Evolutionary conservation across 116 monocot species (phyloP), one percentile per base, ranked within the genome.

Genomic region (Phalaenopsis hybrid): DNA sequence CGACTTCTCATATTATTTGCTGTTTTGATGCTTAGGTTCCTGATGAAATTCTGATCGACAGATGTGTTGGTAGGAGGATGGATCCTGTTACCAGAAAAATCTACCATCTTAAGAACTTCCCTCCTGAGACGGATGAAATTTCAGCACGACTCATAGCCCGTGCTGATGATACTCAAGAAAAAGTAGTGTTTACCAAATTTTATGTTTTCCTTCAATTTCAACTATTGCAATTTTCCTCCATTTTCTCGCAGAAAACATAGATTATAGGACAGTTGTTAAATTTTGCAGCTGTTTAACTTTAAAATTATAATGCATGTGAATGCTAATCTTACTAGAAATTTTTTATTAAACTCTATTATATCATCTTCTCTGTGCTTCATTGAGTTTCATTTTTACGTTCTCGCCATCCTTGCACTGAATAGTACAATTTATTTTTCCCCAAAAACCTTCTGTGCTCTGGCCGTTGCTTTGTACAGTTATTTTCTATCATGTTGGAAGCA

Each of bases 21-120:
- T 85, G 18, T 89, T 69, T 83, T 68, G 77, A 86, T 76, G 83
- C 87, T 84, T 88, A 97, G 94, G 96, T 97, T 83, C 94, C 96
- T 81, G 96, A 97, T 91, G 90, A 97, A 83, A 88, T 91, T 83
- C 88, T 97, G 81, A 94, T 92, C 73, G 85, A 92, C 48, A 94
- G 94, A 94, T 97, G 96, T 85, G 88, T 94, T 79, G 96, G 92
- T 82, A 94, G 96, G 83, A 97, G 92, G 84, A 68, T 92, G 90
- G 96, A 97, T 94, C 94, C 92, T 20, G 85, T 89, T 65, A 97
- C 92, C 33, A 86, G 92, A 65, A 94, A 91, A 82, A 97, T 97
- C 82, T 97, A 97, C 80, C 94, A 97, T 87, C 21, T 94, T 52
- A 91, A 88, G 77, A 87, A 91, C 74, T 88, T 90, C 48, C 94